Evolutionary conservation across 495 filamentous ascomycete genomes (phyloP).

Genomic region (Coniosporium apollinis): DNA sequence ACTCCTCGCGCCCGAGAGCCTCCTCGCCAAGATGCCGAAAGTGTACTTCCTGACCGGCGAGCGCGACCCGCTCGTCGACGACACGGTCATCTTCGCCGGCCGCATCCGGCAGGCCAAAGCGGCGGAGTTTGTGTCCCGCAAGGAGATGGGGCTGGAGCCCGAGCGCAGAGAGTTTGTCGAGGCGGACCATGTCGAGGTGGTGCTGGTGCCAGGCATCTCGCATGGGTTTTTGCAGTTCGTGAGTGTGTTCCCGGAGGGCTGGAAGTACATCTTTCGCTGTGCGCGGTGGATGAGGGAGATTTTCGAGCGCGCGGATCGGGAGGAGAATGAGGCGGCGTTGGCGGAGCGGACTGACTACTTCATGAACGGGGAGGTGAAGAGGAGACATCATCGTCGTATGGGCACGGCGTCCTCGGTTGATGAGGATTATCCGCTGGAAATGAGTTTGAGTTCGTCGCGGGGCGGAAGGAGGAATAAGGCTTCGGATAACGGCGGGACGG

Average conservation of each 20-base stretch:
- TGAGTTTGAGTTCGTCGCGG: slow-evolving; percentile 35
- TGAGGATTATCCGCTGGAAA: slow-evolving; percentile 67
- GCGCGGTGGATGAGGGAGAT: slow-evolving; percentile 61
- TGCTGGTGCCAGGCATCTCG: slow-evolving; percentile 67
- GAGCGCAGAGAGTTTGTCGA: slow-evolving; percentile 41
- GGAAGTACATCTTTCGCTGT: slow-evolving; percentile 60
- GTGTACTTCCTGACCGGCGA: slow-evolving; percentile 89
- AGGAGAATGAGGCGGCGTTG: slow-evolving; percentile 5
- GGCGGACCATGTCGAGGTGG: slow-evolving; percentile 62
- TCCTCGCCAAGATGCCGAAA: slow-evolving; percentile 74
- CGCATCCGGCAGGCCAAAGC: slow-evolving; percentile 68
- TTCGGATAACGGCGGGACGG: slow-evolving; percentile 8
- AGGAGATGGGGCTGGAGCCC: slow-evolving; percentile 40
- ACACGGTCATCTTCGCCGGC: slow-evolving; percentile 90
- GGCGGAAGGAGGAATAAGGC: too few relatives aligned
- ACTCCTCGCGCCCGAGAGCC: slow-evolving; percentile 66
- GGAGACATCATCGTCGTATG: slow-evolving; percentile 23
- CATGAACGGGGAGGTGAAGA: slow-evolving; percentile 6
- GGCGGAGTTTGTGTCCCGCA: slow-evolving; percentile 41
- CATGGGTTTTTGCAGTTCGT: slow-evolving; percentile 93
- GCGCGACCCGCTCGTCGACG: slow-evolving; percentile 86
- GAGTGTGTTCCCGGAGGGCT: slow-evolving; percentile 66
- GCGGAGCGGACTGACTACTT: background rate
- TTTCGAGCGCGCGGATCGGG: slow-evolving; percentile 37
- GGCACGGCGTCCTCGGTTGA: slow-evolving; percentile 54